Base-by-base conservation (phyloP, 78 protist species). In the Trichosphaerium sp. region DNA sequence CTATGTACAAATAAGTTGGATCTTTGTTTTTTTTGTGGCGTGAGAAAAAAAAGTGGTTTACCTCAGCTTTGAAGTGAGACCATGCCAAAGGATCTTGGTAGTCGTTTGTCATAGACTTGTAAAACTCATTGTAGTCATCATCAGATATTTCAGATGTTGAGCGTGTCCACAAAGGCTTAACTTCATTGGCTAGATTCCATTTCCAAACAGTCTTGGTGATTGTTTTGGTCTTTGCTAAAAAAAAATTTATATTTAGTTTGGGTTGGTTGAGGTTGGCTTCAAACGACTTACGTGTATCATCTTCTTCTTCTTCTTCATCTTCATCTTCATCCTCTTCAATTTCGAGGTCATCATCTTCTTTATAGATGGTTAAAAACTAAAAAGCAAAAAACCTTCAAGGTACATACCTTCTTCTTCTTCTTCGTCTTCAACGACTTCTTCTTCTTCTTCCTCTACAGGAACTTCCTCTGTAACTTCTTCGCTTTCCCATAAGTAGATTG, bases 91-190 rank as follows among this genome's bases (percentile, higher is more conserved):
- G 94, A 15, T 75, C 89, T 35, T 85, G 89, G 60, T 40, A 37
- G 61, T 78, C 82, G 73, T 85, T 82, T 62, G 88, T 56, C 37
- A 92, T 26, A 15, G 90, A 40, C 90, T 91, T 88, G 91, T 83
- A 97, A 88, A 97, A 97, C 23, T 56, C 69, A 67, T 44, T 56
- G 80, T 95, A 95, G 75, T 95, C 99, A 59, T 91, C 96, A 7
- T 90, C 86, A 38, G 57, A 68, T 71, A 97, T 65, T 10, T 93
- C 98, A 21, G 72, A 35, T 4, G 96, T 78, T 56, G 39, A n/a
- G 69, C 96, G 85, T 29, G 76, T 77, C 99, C 99, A 97, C 71
- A 97, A 82, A 44, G 99, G 97, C 83, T 89, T 88, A 80, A 48
- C 43, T 52, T 74, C 61, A 84, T 97, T 97, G 60, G 95, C 21